Evolutionary conservation across 169 alveolate genomes (phyloP), one percentile per base, ranked within the genome.

Genomic region (Perkinsus chesapeaki): DNA sequence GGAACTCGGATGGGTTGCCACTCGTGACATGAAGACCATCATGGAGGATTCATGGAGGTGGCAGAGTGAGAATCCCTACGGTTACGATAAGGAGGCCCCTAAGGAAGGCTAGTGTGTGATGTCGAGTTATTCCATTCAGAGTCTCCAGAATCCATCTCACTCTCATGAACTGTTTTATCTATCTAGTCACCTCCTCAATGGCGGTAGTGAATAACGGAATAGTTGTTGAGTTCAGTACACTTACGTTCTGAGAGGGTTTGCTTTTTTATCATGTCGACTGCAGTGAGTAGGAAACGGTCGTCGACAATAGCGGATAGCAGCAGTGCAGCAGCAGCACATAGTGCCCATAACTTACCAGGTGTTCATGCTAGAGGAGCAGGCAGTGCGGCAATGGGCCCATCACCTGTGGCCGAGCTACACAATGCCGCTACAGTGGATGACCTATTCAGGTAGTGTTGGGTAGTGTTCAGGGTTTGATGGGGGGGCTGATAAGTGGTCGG

Each of bases 1-100:
- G 48, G 97, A 96, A 43, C 94, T 98, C 91, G 97, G 97, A 39
- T 98, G 99, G 99, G 96, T 95, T 92, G 97, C 98, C 16, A 92
- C 34, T 92, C 93, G 96, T 39, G 93, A 94, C 39, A 93, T 96
- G 37, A 92, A 94, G 93, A 93, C 73, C 39, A 94, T 94, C 82
- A 91, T 93, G 48, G 92, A 92, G 37, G 94, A 95, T 27, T 95
- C 97, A 0, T 95, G 94, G 95, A 73, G 91, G 73, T 95, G 97
- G 97, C 97, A 95, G 93, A 91, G 93, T 60, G 91, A 82, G 39
- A 95, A 95, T 91, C 97, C 97, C 47, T 31, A 94, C 31, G 97
- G 97, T 48, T 95, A 95, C 73, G 82, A 94, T 20, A 93, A 91
- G 39, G 92, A 73, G 93, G 82, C 82, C 31, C 82, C 82, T 60